Evolutionary conservation across 305 asterid species (phyloP), one percentile per base, ranked within the genome.

Genomic region (Vinca major): DNA sequence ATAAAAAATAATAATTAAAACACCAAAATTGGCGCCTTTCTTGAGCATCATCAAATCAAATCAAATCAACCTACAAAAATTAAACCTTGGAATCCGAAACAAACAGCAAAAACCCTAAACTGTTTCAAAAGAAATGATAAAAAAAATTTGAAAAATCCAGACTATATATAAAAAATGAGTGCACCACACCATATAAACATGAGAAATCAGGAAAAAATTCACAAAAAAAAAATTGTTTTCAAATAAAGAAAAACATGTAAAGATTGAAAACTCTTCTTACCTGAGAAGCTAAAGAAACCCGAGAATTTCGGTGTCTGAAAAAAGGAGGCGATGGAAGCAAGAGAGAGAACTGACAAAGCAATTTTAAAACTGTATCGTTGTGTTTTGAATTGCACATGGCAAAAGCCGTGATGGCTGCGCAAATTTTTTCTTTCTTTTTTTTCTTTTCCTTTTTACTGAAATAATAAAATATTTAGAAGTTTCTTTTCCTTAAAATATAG

Each of bases 31-130:
- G n/a, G n/a, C 3, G n/a, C 0, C 8, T 50, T 17, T 20, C 41
- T 57, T 21, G 54, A 50, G 33, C 62, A 52, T 37, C 10, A 53
- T 40, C 51, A 67, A 54, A 67, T 16, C 58, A 69, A 26, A 33
- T 33, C 51, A 49, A 69, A 55, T 39, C 44, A 26, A 26, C 33
- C 33, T 26, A 57, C n/a, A 26, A 57, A 45, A 33, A 0, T 41
- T 10, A 68, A 21, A 13, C 16, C 16, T 41, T 54, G 9, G 26
- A 21, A 11, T 7, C 9, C 33, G 33, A 56, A 12, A 36, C 55
- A 9, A 20, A 41, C 21, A 26, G 10, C 10, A 68, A 37, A 68
- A 55, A 3, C 16, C 62, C 40, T 14, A 65, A 71, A 4, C 45
- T 7, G 0, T 40, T 63, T 5, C 65, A 5, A 48, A 48, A 51